Conservation (phyloP, 345 rosid genomes). For the Gynandropsis gynandra region DNA sequence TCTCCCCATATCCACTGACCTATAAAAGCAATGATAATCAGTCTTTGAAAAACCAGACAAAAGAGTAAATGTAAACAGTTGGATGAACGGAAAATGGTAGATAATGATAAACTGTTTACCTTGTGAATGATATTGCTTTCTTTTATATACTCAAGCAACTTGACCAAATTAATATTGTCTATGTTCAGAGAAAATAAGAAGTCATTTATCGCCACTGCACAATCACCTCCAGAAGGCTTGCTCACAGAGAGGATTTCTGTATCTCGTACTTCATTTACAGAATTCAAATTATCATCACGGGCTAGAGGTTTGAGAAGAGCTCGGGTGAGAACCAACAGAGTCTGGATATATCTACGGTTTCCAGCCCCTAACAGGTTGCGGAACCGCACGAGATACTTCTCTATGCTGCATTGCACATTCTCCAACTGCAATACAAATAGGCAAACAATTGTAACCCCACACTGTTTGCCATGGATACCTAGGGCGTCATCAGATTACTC, state of each 20-base stretch:
- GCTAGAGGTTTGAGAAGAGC: conserved; percentile 55
- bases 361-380: conserved; percentile 67
- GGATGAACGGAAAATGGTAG: conserved; percentile 2
- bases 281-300: conserved; percentile 29
- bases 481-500: too few species aligned
- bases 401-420: conserved; percentile 50
- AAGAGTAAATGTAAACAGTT: conserved; percentile 8
- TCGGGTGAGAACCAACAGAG: conserved; percentile 55
- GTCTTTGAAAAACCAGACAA: conserved; percentile 9
- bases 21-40: conserved; percentile 21
- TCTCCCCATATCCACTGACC: conserved; percentile 80
- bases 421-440: conserved; percentile 49
- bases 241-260: conserved; percentile 27
- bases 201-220: conserved; percentile 76
- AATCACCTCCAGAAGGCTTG: conserved; percentile 29
- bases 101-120: conserved; percentile 37
- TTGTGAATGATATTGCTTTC: conserved; percentile 83
- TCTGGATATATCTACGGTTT: conserved; percentile 91
- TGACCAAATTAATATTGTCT: conserved; percentile 83
- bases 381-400: conserved; percentile 68
- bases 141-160: conserved; percentile 63
- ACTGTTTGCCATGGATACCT: background rate
- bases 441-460: background rate
- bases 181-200: conserved; percentile 71
- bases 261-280: conserved; percentile 26